These are phyloP conservation scores for Otatea glauca DNA, from an alignment of 176 grass and related monocot genomes.

Conservation along the genomic window DNA sequence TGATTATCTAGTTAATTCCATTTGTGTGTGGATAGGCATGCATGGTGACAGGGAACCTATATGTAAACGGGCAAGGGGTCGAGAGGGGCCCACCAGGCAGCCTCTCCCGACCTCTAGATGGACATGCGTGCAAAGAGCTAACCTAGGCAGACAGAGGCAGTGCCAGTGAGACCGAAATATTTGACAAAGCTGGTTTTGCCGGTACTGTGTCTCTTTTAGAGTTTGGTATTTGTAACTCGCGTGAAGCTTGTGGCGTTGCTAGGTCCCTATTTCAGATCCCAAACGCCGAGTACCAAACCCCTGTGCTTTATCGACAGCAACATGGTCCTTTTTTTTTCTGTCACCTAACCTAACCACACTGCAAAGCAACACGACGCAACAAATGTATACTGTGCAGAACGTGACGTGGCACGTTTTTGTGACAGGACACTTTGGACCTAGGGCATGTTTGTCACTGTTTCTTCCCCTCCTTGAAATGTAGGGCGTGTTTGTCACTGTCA, in stretches of 20 bases:
- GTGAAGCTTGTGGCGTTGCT: constrained; percentile 53
- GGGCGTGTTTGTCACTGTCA: not conserved
- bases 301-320: constrained; percentile 3
- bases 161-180: not conserved
- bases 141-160: not conserved
- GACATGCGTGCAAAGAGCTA: not conserved
- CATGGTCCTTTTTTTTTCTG: constrained; percentile 3
- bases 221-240: constrained; percentile 49
- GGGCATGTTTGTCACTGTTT: not conserved
- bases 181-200: not conserved
- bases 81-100: not conserved
- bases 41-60: no score
- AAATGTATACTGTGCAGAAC: not conserved
- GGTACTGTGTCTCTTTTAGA: constrained; percentile 46
- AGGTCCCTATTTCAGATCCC: constrained; percentile 23
- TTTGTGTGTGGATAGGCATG: no score
- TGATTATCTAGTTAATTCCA: no score
- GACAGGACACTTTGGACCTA: not conserved
- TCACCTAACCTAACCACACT: constrained; percentile 32
- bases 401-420: not conserved
- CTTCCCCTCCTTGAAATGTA: no score
- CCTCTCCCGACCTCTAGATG: not conserved
- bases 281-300: constrained; percentile 6
- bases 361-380: constrained; percentile 26
- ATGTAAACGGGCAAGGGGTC: not conserved